These are phyloP conservation scores for Prunus mongolica DNA, from an alignment of 306 rosid genomes.

Conservation along the genomic window DNA sequence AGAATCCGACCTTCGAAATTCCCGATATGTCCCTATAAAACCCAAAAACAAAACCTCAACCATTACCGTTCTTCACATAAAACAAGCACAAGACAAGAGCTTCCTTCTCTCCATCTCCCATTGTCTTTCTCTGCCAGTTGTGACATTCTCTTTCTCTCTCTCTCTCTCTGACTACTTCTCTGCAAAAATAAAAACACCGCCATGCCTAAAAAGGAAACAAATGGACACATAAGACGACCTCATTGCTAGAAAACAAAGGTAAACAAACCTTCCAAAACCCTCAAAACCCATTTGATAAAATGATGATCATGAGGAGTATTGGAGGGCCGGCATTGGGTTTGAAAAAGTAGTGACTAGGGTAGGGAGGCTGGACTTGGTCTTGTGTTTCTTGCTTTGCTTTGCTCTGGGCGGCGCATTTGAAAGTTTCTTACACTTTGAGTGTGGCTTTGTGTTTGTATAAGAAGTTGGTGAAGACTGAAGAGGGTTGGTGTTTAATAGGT, in stretches of 20 bases:
- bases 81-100: too few species aligned
- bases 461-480: constrained; percentile 7
- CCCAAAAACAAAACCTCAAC: too few species aligned
- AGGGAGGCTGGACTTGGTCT: constrained; percentile 41
- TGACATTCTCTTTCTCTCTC: too few species aligned
- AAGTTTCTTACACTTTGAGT: constrained; percentile 20
- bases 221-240: too few species aligned
- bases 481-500: constrained; percentile 49
- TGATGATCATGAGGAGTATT: not conserved
- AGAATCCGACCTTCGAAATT: constrained; percentile 5
- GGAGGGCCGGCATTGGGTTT: constrained; percentile 34
- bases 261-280: not conserved
- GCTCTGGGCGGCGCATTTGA: constrained; percentile 22
- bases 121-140: too few species aligned
- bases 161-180: not conserved
- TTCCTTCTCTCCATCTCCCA: too few species aligned
- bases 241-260: not conserved
- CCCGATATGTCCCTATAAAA: constrained; percentile 6
- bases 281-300: not conserved
- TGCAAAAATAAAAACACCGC: not conserved
- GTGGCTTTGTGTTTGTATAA: not conserved
- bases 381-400: not conserved
- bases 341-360: not conserved
- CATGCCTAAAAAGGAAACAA: not conserved
- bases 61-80: not conserved